Base-by-base conservation (phyloP, 2,329 filamentous ascomycete genomes). In the Sporothrix pallida region DNA sequence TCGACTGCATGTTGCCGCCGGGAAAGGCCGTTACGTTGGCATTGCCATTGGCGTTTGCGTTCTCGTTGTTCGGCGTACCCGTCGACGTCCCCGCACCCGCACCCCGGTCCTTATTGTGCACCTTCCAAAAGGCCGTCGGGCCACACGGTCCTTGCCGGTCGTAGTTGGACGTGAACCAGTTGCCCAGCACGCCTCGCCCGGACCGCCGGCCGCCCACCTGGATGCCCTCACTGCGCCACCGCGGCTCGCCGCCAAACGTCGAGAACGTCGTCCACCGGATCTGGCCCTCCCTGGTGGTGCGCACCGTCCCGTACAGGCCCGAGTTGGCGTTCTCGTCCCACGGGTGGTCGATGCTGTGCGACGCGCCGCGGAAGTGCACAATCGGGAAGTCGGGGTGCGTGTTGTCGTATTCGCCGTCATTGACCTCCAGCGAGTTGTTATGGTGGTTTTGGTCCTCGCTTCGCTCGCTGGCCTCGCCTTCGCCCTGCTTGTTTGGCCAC, bases 81-180 rank as follows among this genome's bases (percentile, higher is more conserved):
- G 31, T 37, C 31, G 31, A 37, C 31, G 31, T 37, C 26, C 9
- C 6, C 31, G 68, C 15, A 20, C 17, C 26, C n/a, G 50, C 31
- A n/a, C 12, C 31, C n/a, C 44, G 9, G 12, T 56, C 70, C n/a
- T 71, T 72, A 12, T 73, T 72, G 48, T 77, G 72, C 54, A 91
- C 84, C 81, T 95, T 95, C 92, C 92, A 95, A 78, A 93, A 94
- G 0, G 90, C 91, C 1, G 91, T 93, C 1, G 92, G 92, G 0
- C 92, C 92, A 1, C 75, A 76, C 0, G 92, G 92, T 0, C 92
- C 92, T 77, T 91, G 88, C 0, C 83, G 80, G 75, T 92, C 90
- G 77, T 88, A 91, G 79, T 93, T 88, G 88, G 90, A 91, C 78
- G 93, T 92, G 78, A 94, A 95, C 93, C 93, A 95, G 70, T 89